Evolutionary conservation across 2,329 filamentous ascomycete genomes (phyloP).

Genomic region (Paecilomyces niveus): DNA sequence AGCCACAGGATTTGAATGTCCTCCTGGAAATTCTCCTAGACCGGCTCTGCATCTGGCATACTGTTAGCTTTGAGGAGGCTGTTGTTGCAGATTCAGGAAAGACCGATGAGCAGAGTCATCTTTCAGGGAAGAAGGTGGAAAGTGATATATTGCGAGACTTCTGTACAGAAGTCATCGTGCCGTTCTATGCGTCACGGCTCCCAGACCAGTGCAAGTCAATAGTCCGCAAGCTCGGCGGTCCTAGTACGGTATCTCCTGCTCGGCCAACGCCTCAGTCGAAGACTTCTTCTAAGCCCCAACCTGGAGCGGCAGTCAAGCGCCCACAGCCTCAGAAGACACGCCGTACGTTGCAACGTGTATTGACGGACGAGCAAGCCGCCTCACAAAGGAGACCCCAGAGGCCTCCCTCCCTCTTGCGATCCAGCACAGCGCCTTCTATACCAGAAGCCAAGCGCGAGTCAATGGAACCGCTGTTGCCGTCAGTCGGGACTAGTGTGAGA

Average conservation of each 20-base stretch:
- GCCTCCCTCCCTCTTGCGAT: slow-evolving; percentile 34
- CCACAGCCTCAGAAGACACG: slow-evolving; percentile 18
- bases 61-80: slow-evolving; percentile 35
- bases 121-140: slow-evolving; percentile 27
- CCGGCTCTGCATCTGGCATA: slow-evolving; percentile 45
- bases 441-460: slow-evolving; percentile 33
- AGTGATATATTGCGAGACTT: slow-evolving; percentile 43
- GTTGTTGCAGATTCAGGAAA: slow-evolving; percentile 20
- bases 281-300: slow-evolving; percentile 19
- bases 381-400: slow-evolving; percentile 25
- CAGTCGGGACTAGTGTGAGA: slow-evolving; percentile 28
- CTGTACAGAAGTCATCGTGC: slow-evolving; percentile 44
- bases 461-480: slow-evolving; percentile 33
- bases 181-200: slow-evolving; percentile 42
- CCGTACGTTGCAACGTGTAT: slow-evolving; percentile 38
- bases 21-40: slow-evolving; percentile 43
- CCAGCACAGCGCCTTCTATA: slow-evolving; percentile 35
- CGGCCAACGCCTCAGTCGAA: slow-evolving; percentile 26
- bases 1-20: slow-evolving; percentile 34
- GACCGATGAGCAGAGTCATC: slow-evolving; percentile 18
- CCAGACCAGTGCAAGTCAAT: slow-evolving; percentile 41
- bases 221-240: slow-evolving; percentile 42
- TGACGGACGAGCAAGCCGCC: slow-evolving; percentile 37
- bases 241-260: slow-evolving; percentile 28
- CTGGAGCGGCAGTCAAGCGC: slow-evolving; percentile 25